These are phyloP conservation scores for Leishmania aethiopica DNA, from an alignment of 208 protist genomes.

Conservation along the genomic window DNA sequence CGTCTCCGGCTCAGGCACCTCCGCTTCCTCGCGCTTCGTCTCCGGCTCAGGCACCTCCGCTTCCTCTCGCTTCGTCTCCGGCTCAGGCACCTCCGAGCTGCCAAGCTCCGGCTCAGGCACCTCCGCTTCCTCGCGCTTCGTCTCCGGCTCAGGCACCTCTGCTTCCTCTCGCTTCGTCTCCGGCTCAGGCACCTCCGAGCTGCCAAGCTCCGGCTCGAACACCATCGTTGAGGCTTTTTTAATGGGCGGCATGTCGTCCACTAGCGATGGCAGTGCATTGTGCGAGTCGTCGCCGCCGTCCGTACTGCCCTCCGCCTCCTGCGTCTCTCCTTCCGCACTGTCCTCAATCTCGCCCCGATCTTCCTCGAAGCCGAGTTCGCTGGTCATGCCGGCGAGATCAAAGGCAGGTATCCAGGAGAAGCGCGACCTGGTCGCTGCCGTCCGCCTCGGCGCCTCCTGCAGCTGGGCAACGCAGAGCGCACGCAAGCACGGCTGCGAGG, in stretches of 20 bases:
- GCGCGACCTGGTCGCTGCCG: not conserved
- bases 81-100: too few relatives aligned
- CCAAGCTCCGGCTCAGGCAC: too few relatives aligned
- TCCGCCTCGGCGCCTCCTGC: slow-evolving; percentile 13
- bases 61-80: too few relatives aligned
- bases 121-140: too few relatives aligned
- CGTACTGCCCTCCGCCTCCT: not conserved
- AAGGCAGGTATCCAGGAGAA: slow-evolving; percentile 8
- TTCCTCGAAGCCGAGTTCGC: not conserved
- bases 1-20: too few relatives aligned
- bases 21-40: too few relatives aligned
- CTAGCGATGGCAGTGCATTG: not conserved
- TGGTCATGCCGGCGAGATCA: not conserved
- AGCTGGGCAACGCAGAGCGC: slow-evolving; percentile 31
- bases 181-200: not conserved
- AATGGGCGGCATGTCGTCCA: not conserved
- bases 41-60: too few relatives aligned
- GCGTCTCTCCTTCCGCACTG: not conserved
- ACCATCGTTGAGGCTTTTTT: not conserved
- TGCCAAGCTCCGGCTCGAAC: not conserved
- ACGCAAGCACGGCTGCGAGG: slow-evolving; percentile 29
- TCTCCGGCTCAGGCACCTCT: not conserved
- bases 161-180: not conserved
- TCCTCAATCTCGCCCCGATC: not conserved
- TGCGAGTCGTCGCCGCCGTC: not conserved